phyloP scores from a whole-genome alignment of 306 rosid genomes.

The Myrica gale region DNA sequence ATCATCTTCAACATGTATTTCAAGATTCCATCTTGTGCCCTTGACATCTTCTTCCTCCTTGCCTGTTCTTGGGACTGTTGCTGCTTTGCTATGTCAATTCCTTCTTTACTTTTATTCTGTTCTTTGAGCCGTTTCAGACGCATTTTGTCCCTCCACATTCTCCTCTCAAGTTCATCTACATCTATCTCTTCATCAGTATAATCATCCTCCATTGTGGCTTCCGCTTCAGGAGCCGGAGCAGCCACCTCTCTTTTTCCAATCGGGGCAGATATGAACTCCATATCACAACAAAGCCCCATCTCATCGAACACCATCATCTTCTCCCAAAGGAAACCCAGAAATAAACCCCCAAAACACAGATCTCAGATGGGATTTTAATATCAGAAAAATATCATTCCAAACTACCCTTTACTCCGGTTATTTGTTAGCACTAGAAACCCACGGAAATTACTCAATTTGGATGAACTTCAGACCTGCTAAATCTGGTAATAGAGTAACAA shows the following conservation, averaged over 20 bases:
- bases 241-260: conserved; percentile 46
- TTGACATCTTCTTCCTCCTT: conserved; percentile 84
- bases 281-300: conserved; percentile 54
- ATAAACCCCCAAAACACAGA: not conserved
- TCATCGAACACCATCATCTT: conserved; percentile 68
- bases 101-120: conserved; percentile 59
- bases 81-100: conserved; percentile 51
- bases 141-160: conserved; percentile 80
- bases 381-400: not conserved
- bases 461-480: not conserved
- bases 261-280: conserved; percentile 55
- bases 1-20: conserved; percentile 91
- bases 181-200: conserved; percentile 62
- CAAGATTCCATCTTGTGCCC: conserved; percentile 86
- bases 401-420: not conserved
- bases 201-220: conserved; percentile 55
- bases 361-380: not conserved
- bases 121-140: conserved; percentile 58
- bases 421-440: not conserved
- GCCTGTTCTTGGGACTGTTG: conserved; percentile 82
- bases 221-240: conserved; percentile 44
- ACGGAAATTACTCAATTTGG: not conserved
- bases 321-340: conserved; percentile 7
- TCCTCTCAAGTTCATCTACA: conserved; percentile 66
- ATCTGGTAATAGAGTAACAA: not conserved